Base-by-base conservation (phyloP, 2,329 filamentous ascomycete genomes). In the Aspergillus sp. region DNA sequence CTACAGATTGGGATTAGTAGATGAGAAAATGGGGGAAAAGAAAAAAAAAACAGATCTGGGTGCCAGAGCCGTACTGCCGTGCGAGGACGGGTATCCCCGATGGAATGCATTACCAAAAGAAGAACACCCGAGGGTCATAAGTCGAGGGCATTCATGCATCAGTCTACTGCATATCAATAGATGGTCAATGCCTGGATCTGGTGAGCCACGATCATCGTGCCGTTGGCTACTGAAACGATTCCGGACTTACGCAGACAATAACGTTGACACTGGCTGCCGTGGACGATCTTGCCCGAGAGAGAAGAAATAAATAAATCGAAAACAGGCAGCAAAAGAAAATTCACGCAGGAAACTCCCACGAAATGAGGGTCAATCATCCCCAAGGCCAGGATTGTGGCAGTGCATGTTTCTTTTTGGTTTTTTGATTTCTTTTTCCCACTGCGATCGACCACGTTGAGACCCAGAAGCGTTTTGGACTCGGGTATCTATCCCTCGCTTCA, bases 401-500 rank as follows among this genome's bases (percentile, higher is more conserved):
- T 60, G 54, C 50, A 48, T 51, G 5, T 42, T 42, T 20, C 40
- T 42, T 42, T 38, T 38, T 38, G 26, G 3, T 30, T 38, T 38
- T 38, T 8, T 38, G 35, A 4, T 42, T 42, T 42, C 19, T 42
- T 42, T 42, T 42, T 42, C 6, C 33, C 32, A 19, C 49, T 52
- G 48, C 22, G 53, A 62, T 61, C 54, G 50, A 50, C 60, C 53
- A 59, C 56, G 55, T 61, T 61, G 52, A 50, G 19, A 13, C 51
- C 54, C 53, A 58, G 26, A 50, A 57, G 47, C 43, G 53, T 54
- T 54, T 43, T 49, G 45, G 50, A 36, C 47, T 36, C 49, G 55
- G 43, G 49, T 56, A 58, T 56, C 50, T 11, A 30, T 30, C 26
- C 26, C 26, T 22, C 22, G 22, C 22, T 40, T 55, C 26, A 10